These are phyloP conservation scores for Amphibolis antarctica DNA, from an alignment of 106 monocot genomes.

Conservation along the genomic window DNA sequence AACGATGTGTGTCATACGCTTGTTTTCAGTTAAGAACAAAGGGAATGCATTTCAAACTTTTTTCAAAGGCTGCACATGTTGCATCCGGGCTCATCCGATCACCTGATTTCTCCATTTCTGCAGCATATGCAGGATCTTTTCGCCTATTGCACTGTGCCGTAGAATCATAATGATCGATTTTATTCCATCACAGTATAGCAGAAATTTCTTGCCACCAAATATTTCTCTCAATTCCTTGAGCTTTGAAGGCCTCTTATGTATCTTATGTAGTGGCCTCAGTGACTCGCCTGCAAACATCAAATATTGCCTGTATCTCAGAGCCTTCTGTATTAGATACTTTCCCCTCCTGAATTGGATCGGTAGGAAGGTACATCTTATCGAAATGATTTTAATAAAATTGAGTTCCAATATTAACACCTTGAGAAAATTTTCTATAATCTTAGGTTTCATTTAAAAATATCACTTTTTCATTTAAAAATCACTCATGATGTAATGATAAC, in stretches of 20 bases:
- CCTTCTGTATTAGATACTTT: constrained; percentile 63
- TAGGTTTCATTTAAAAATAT: too few relatives aligned
- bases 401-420: constrained; percentile 25
- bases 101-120: constrained; percentile 38
- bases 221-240: constrained; percentile 36
- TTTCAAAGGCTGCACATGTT: constrained; percentile 31
- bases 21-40: constrained; percentile 54
- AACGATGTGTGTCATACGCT: constrained; percentile 89
- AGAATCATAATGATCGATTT: constrained; percentile 8
- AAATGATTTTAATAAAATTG: too few relatives aligned
- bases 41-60: constrained; percentile 72
- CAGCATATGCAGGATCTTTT: constrained; percentile 75
- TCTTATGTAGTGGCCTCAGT: constrained; percentile 48
- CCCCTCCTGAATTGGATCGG: constrained; percentile 37
- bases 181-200: constrained; percentile 27
- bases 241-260: constrained; percentile 36
- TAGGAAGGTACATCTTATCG: neutral
- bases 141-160: constrained; percentile 57
- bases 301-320: constrained; percentile 64
- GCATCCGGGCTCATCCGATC: constrained; percentile 1
- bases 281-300: constrained; percentile 62
- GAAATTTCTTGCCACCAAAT: constrained; percentile 62
- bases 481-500: too few relatives aligned
- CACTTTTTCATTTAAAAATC: too few relatives aligned
- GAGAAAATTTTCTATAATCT: constrained; percentile 78